Percentiles rank a stretch among this genome's conserved stretches.
phyloP scores from a whole-genome alignment of 352 stramenopile genomes.

The Phytophthora foliorum region DNA sequence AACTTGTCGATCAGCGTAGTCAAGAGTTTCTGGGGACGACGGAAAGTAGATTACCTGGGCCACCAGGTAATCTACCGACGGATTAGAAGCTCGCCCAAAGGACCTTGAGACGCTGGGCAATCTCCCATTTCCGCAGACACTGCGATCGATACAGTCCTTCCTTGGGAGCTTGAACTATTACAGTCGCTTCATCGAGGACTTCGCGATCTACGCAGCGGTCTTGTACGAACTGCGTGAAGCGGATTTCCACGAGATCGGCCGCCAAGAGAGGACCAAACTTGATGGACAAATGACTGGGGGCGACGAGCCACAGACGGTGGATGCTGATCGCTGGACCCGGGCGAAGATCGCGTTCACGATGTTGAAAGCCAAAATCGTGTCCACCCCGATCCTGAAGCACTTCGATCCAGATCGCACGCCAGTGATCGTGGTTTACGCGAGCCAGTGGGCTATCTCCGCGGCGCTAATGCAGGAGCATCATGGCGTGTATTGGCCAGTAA shows the following conservation, averaged over 20 bases:
- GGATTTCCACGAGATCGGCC: too few relatives aligned
- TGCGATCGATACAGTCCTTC: conserved; percentile 19
- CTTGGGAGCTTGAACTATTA: conserved; percentile 27
- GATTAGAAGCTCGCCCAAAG: conserved; percentile 20
- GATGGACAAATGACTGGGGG: too few relatives aligned
- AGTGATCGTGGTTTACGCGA: too few relatives aligned
- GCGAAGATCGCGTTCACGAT: too few relatives aligned
- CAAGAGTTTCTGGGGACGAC: conserved; percentile 33
- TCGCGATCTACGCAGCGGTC: conserved; percentile 13
- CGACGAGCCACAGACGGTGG: too few relatives aligned
- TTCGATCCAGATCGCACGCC: conserved; percentile 12
- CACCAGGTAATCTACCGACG: conserved; percentile 10
- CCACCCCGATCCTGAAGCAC: conserved; percentile 15
- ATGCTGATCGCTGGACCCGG: too few relatives aligned
- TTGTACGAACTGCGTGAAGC: too few relatives aligned
- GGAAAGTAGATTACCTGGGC: conserved; percentile 23
- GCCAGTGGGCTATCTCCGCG: too few relatives aligned
- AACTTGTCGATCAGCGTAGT: conserved; percentile 34
- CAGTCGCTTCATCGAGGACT: conserved; percentile 26
- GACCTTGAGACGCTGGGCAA: not conserved
- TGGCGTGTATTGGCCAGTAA: too few relatives aligned
- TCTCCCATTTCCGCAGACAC: conserved; percentile 16
- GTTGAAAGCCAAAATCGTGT: too few relatives aligned
- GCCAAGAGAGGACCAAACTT: too few relatives aligned
- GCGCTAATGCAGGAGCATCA: too few relatives aligned